Evolutionary conservation across 1,139 yeast species (phyloP), one percentile per base, ranked within the genome.

Genomic region (Pichia sp.): DNA sequence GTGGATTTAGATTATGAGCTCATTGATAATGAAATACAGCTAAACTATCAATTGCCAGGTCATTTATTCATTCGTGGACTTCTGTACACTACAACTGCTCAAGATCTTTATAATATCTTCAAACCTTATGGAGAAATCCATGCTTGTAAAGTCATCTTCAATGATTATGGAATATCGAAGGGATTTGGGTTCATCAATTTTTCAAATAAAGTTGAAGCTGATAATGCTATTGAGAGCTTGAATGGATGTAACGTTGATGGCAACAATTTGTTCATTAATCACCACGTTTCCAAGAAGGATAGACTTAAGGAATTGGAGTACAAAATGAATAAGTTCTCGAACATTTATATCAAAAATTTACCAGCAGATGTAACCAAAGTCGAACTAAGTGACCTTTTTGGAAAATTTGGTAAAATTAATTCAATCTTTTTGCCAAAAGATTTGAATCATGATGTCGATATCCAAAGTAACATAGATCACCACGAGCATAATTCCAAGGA

Each of bases 41-140:
- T 82, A 34, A 51, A 57, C 36, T 23, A 30, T 30, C 79, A 85
- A 26, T 84, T 84, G 59, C 90, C 90, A 1, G 89, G 88, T 0
- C 80, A 81, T 61, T 66, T 85, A 36, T 84, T 82, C 64, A 77
- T 84, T 32, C 77, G 84, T 43, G 69, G 84, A 2, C 63, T 78
- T 11, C 67, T 70, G 3, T 70, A 70, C 62, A 74, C 61, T 64
- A 75, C 76, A 59, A 75, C 71, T 4, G 64, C 72, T 8, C 72
- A 70, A 29, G 75, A 75, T 49, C 57, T 79, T 36, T 64, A 63
- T 42, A 69, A 72, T 7, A 63, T 76, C 3, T 77, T 78, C 59
- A 62, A 64, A 43, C 69, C 71, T 7, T 78, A 68, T 60, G 83
- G 83, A 19, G 70, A 72, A 3, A 69, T 79, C 13, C 61, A 72